A percentile compares a stretch with the other conserved stretches of the same genome.
Conservation (phyloP, 306 rosid species). For the Cajanus cajan region DNA sequence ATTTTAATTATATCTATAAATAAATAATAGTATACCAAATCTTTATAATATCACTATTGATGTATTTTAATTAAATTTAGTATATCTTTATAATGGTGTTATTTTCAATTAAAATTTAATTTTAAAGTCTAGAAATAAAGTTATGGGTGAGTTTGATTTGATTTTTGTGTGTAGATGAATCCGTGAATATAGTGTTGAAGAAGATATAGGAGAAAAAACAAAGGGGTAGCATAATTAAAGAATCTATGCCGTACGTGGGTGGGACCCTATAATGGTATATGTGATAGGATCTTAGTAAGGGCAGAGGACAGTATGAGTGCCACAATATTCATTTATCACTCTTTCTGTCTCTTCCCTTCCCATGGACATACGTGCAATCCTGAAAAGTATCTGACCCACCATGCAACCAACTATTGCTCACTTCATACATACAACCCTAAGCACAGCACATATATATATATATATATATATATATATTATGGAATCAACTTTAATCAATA, state of each 20-base stretch:
- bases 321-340: slow-evolving; percentile 40
- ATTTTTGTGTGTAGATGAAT: too few relatives aligned
- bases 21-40: too few relatives aligned
- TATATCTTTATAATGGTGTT: too few relatives aligned
- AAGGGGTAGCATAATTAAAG: neutral
- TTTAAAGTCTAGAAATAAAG: neutral
- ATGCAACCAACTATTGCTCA: neutral
- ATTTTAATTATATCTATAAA: too few relatives aligned
- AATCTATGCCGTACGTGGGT: neutral
- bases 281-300: slow-evolving; percentile 25
- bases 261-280: neutral
- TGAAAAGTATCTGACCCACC: slow-evolving; percentile 36
- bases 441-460: too few relatives aligned
- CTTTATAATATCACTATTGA: too few relatives aligned
- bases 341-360: slow-evolving; percentile 46
- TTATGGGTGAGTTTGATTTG: too few relatives aligned
- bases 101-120: neutral
- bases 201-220: neutral
- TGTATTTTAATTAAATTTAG: too few relatives aligned
- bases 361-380: slow-evolving; percentile 30
- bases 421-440: too few relatives aligned
- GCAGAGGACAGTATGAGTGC: neutral
- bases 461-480: too few relatives aligned
- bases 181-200: neutral
- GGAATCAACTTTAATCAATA: too few relatives aligned